Conservation (phyloP, 2,329 filamentous ascomycete species). For the Corniculantispora saksenae region DNA sequence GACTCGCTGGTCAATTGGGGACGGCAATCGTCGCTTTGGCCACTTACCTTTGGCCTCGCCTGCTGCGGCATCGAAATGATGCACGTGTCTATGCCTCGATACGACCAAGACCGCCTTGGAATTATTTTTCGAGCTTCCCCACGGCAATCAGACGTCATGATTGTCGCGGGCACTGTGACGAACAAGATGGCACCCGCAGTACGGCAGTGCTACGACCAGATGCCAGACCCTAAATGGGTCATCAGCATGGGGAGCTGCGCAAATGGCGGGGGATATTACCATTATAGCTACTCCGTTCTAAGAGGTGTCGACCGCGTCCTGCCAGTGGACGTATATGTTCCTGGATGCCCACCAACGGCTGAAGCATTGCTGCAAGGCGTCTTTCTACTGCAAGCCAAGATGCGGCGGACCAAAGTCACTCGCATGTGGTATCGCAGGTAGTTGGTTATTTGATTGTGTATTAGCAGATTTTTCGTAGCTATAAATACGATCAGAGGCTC, state of each 20-base stretch:
- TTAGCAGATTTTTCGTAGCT: background rate
- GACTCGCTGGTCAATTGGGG: constrained; percentile 83
- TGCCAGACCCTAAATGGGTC: constrained; percentile 90
- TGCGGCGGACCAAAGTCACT: constrained; percentile 60
- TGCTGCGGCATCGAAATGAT: constrained; percentile 94
- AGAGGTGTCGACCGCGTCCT: constrained; percentile 76
- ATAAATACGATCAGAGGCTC: background rate
- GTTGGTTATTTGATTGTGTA: constrained; percentile 7
- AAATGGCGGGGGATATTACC: constrained; percentile 84
- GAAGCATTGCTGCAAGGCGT: constrained; percentile 68
- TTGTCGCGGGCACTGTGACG: constrained; percentile 86
- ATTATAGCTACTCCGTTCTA: constrained; percentile 79
- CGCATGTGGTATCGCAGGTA: constrained; percentile 62
- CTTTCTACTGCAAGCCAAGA: constrained; percentile 77
- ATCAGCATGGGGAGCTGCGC: constrained; percentile 81
- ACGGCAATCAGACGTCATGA: constrained; percentile 89
- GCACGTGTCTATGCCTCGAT: constrained; percentile 83
- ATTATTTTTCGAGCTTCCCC: constrained; percentile 91
- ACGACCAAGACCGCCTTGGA: constrained; percentile 85
- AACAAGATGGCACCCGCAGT: constrained; percentile 96
- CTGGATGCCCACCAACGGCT: constrained; percentile 66
- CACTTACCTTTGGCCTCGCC: constrained; percentile 84
- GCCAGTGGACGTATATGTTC: constrained; percentile 79
- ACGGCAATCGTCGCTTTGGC: constrained; percentile 82
- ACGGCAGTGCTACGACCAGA: constrained; percentile 91